phyloP scores from a whole-genome alignment of 1,139 yeast species.

The Pichia sp. region DNA sequence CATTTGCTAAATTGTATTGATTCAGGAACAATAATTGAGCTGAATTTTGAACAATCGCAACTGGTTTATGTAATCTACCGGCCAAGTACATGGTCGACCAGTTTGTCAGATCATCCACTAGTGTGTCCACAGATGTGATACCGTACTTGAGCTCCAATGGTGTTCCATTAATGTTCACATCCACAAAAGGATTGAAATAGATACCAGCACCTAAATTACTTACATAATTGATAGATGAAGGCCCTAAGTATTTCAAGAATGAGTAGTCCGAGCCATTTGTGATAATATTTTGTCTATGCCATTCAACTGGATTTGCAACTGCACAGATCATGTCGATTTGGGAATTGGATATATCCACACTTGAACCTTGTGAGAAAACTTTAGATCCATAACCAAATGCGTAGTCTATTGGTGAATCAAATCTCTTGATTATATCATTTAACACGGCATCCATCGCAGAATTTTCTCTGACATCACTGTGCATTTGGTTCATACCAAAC shows the following conservation, averaged over 20 bases:
- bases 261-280: conserved; percentile 79
- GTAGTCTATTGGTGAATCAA: conserved; percentile 39
- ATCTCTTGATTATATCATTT: conserved; percentile 50
- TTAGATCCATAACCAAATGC: conserved; percentile 97
- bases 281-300: conserved; percentile 71
- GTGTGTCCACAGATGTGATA: conserved; percentile 60
- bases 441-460: conserved; percentile 42
- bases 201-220: conserved; percentile 88
- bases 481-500: conserved; percentile 58
- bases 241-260: conserved; percentile 57
- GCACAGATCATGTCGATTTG: conserved; percentile 90
- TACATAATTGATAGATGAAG: conserved; percentile 54
- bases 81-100: conserved; percentile 90
- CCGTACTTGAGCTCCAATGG: conserved; percentile 77
- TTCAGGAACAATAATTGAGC: conserved; percentile 62
- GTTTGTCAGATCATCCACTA: conserved; percentile 66
- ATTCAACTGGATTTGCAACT: conserved; percentile 68
- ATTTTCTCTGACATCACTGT: conserved; percentile 39
- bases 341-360: conserved; percentile 42
- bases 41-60: conserved; percentile 66
- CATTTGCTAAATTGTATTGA: conserved; percentile 75
- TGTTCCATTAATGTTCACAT: conserved; percentile 38
- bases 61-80: conserved; percentile 95
- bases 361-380: conserved; percentile 79
- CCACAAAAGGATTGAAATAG: conserved; percentile 88